Evolutionary conservation across 805 yeast genomes (phyloP).

Genomic region (Cyberlindnera sargentensis): DNA sequence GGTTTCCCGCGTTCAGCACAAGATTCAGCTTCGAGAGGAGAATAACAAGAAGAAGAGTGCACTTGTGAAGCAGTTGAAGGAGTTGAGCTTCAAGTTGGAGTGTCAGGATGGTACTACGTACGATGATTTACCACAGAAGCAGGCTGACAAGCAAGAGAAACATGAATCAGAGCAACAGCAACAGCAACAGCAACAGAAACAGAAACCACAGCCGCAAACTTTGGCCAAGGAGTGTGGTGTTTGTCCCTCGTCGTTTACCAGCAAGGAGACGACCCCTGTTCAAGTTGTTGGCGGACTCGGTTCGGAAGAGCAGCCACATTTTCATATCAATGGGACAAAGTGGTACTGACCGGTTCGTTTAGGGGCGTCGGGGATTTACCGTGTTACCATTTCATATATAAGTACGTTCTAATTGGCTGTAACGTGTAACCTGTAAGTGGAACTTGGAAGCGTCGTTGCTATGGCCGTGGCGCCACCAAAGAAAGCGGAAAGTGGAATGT

Average conservation of each 20-base stretch:
- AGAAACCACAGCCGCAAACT: background rate
- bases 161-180: background rate
- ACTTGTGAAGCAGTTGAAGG: constrained; percentile 19
- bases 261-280: too few relatives aligned
- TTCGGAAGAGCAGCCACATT: constrained; percentile 1
- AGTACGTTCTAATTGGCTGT: too few relatives aligned
- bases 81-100: constrained; percentile 10
- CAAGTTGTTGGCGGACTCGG: background rate
- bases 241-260: background rate
- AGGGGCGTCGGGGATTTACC: too few relatives aligned
- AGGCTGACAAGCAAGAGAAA: background rate
- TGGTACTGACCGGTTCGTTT: constrained; percentile 12
- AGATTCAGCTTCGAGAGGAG: constrained; percentile 27
- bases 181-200: background rate
- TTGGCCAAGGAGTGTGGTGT: background rate
- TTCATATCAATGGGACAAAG: constrained; percentile 26
- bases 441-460: too few relatives aligned
- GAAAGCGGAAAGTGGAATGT: too few relatives aligned
- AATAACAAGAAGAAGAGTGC: constrained; percentile 29
- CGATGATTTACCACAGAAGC: background rate
- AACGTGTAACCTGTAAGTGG: too few relatives aligned
- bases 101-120: background rate
- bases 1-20: constrained; percentile 26
- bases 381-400: too few relatives aligned
- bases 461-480: too few relatives aligned